These are phyloP conservation scores for Colletotrichum destructivum DNA, from an alignment of 2,329 filamentous ascomycete species.

Conservation along the genomic window DNA sequence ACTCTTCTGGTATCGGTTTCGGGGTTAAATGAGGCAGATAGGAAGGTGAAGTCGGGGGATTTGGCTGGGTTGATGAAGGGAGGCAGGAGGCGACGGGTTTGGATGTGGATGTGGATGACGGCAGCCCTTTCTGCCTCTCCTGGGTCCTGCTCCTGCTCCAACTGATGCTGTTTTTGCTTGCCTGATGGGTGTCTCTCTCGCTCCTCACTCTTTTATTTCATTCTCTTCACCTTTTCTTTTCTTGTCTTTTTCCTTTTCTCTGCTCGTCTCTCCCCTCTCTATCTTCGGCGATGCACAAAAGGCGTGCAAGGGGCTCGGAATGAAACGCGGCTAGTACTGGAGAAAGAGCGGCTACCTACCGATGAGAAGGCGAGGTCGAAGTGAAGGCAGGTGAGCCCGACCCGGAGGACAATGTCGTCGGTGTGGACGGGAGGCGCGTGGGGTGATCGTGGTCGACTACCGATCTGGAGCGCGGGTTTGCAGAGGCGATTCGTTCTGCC, in stretches of 20 bases:
- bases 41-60: constrained; percentile 22
- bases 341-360: constrained; percentile 34
- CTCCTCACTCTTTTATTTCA: background rate
- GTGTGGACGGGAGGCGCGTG: constrained; percentile 65
- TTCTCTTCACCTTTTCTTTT: constrained; percentile 1
- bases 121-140: constrained; percentile 12
- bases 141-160: background rate
- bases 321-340: constrained; percentile 15
- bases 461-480: constrained; percentile 66
- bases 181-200: background rate
- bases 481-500: constrained; percentile 73
- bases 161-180: background rate
- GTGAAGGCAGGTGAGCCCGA: constrained; percentile 37
- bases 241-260: constrained; percentile 1
- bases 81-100: constrained; percentile 14
- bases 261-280: constrained; percentile 6
- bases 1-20: background rate
- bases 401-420: constrained; percentile 44
- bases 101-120: constrained; percentile 9
- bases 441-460: constrained; percentile 67
- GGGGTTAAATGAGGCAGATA: constrained; percentile 36
- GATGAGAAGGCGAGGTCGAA: constrained; percentile 42
- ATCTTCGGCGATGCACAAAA: constrained; percentile 21
- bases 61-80: background rate
- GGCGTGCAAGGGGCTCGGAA: constrained; percentile 8